Evolutionary conservation across 768 basidiomycete genomes (phyloP).

Genomic region (Royoungia palumana): DNA sequence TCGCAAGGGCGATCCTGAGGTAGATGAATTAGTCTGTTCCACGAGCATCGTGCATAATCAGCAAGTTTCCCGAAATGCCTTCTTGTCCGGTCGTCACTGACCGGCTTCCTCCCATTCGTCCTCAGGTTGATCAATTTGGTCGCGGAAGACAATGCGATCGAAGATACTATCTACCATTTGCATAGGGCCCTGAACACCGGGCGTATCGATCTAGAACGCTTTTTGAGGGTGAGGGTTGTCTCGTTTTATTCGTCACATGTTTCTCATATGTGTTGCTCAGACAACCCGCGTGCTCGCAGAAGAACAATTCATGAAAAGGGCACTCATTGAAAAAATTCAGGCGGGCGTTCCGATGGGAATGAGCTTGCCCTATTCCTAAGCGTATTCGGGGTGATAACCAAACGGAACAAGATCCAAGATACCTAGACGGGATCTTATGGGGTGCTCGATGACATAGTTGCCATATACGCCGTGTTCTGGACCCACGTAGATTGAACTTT

Average conservation of each 20-base stretch:
- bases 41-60: constrained; percentile 97
- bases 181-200: constrained; percentile 89
- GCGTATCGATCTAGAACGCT: constrained; percentile 90
- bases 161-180: constrained; percentile 97
- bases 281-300: constrained; percentile 83
- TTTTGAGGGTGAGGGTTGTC: constrained; percentile 69
- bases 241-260: constrained; percentile 14
- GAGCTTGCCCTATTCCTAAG: constrained; percentile 37
- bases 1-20: constrained; percentile 83
- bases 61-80: constrained; percentile 38
- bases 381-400: constrained; percentile 35
- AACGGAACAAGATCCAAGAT: constrained; percentile 25
- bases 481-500: constrained; percentile 16
- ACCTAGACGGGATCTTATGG: constrained; percentile 23
- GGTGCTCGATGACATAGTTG: constrained; percentile 36
- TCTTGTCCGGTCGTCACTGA: constrained; percentile 13
- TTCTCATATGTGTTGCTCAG: constrained; percentile 37
- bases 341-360: constrained; percentile 51
- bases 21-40: constrained; percentile 95
- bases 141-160: constrained; percentile 99
- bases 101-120: constrained; percentile 1
- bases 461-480: constrained; percentile 37
- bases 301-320: constrained; percentile 97
- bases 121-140: constrained; percentile 87
- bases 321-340: constrained; percentile 88